A percentile compares a stretch with the other conserved stretches of the same genome.
phyloP scores from a whole-genome alignment of 139 green algal genomes.

The Pedinophyceae sp. region DNA sequence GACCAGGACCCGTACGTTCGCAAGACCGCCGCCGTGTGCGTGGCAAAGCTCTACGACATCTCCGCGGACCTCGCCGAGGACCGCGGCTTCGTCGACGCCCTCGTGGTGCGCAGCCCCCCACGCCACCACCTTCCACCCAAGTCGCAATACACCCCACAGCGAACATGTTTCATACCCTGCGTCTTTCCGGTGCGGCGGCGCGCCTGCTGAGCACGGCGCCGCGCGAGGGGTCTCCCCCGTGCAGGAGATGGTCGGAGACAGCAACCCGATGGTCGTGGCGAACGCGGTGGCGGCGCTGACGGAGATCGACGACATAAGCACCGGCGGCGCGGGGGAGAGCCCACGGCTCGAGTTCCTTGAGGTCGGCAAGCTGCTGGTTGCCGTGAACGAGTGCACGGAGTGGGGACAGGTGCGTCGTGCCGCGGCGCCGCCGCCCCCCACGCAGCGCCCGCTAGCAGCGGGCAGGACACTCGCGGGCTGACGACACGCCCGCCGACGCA shows the following conservation, averaged over 20 bases:
- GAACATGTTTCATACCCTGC: no score
- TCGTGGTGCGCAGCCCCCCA: conserved; percentile 38
- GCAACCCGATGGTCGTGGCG: conserved; percentile 98
- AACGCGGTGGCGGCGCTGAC: conserved; percentile 89
- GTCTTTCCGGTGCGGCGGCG: no score
- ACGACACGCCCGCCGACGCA: no score
- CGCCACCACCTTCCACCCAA: no score
- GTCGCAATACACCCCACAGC: no score
- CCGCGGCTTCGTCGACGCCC: conserved; percentile 85
- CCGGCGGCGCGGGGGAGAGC: no score
- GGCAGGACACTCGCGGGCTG: no score
- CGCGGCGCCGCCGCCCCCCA: no score
- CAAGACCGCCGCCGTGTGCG: conserved; percentile 95
- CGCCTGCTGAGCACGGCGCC: no score
- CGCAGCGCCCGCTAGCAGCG: no score
- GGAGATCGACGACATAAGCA: conserved; percentile 68
- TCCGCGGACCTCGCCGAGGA: conserved; percentile 89
- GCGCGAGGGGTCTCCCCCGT: no score
- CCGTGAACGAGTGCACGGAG: conserved; percentile 98
- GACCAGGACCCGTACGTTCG: conserved; percentile 96
- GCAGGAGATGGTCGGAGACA: conserved; percentile 79
- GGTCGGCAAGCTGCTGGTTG: conserved; percentile 92
- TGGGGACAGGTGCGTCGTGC: conserved; percentile 90
- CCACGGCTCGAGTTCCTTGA: no score
- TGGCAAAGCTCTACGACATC: conserved; percentile 98